A percentile compares a stretch with the other conserved stretches of the same genome.
These are phyloP conservation scores for Euphorbia pulcherrima DNA, from an alignment of 345 rosid genomes.

Conservation along the genomic window DNA sequence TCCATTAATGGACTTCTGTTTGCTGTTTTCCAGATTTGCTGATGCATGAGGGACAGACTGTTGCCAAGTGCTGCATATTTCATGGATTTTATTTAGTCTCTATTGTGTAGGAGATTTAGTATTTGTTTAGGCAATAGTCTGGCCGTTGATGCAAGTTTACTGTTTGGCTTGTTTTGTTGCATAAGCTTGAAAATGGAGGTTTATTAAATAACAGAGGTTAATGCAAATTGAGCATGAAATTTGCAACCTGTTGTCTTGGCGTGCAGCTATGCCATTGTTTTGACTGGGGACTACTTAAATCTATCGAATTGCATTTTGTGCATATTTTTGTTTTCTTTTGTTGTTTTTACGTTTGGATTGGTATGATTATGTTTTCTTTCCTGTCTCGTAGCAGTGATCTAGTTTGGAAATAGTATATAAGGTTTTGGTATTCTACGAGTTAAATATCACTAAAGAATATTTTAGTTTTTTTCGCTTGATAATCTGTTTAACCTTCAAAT, in stretches of 20 bases:
- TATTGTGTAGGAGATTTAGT: background rate
- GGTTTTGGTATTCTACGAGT: no score
- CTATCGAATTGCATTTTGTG: no score
- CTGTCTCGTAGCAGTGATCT: no score
- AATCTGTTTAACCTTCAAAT: no score
- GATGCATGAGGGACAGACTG: slow-evolving; percentile 33
- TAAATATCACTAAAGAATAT: no score
- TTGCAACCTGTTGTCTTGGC: background rate
- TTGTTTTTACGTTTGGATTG: no score
- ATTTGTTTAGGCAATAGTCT: background rate
- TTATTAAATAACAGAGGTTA: slow-evolving; percentile 2
- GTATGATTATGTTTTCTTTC: no score
- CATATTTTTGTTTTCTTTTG: no score
- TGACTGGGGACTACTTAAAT: no score
- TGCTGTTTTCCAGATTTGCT: slow-evolving; percentile 49
- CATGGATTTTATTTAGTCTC: background rate
- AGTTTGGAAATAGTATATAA: no score
- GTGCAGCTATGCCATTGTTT: background rate
- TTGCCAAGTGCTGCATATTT: slow-evolving; percentile 8
- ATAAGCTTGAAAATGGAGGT: background rate
- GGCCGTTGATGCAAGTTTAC: slow-evolving; percentile 4
- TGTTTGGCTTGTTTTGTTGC: background rate
- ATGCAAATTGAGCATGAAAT: background rate
- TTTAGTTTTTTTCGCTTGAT: no score
- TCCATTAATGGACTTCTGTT: background rate